These are phyloP conservation scores for baker's yeast (Saccharomyces cerevisiae) DNA, from an alignment of 805 yeast species.

Conservation along the genomic window DNA sequence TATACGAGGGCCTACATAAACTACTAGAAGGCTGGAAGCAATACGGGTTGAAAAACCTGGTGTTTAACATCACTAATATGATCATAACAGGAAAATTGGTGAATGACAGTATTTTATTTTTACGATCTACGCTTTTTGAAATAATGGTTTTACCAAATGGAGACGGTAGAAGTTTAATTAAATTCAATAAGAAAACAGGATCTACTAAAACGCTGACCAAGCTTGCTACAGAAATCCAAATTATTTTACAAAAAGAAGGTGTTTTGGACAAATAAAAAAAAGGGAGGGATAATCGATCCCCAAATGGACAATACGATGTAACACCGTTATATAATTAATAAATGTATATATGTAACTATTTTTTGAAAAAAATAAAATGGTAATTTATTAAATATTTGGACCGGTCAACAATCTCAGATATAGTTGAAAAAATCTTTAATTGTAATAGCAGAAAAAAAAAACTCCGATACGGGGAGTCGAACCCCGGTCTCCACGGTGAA, in stretches of 20 bases:
- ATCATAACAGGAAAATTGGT: conserved; percentile 51
- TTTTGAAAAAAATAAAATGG: background rate
- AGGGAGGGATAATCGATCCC: background rate
- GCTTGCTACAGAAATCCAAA: conserved; percentile 51
- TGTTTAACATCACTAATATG: conserved; percentile 34
- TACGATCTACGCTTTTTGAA: conserved; percentile 54
- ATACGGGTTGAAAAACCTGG: conserved; percentile 53
- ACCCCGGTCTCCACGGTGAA: background rate
- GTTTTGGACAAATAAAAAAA: conserved; percentile 23
- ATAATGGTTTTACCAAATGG: conserved; percentile 40
- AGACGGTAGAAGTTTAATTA: conserved; percentile 40
- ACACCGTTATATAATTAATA: background rate
- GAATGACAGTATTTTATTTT: conserved; percentile 47
- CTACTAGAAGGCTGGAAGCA: conserved; percentile 56
- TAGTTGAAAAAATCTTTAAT: too few relatives aligned
- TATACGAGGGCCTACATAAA: conserved; percentile 53
- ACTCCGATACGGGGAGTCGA: background rate
- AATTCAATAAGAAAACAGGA: conserved; percentile 54
- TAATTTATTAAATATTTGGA: background rate
- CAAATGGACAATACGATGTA: background rate
- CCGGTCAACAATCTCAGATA: background rate
- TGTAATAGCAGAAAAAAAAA: background rate
- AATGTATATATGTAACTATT: background rate
- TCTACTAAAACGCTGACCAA: conserved; percentile 51
- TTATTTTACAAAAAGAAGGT: conserved; percentile 53